Evolutionary conservation across 2,329 filamentous ascomycete species (phyloP).

Genomic region (Sphaerulina musiva): DNA sequence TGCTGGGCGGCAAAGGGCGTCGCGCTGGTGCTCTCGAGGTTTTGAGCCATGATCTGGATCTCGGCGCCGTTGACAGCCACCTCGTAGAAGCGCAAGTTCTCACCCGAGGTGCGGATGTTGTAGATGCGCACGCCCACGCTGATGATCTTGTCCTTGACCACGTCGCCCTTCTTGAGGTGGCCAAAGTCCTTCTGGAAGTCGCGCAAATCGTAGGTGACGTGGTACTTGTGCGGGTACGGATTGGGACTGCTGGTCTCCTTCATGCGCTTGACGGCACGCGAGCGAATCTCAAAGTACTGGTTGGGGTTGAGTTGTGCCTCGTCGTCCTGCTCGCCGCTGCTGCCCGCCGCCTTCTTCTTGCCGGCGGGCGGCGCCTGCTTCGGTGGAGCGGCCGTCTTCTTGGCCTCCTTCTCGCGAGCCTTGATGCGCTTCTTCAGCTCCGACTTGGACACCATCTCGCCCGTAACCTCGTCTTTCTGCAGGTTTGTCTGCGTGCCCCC

Average conservation of each 20-base stretch:
- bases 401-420: conserved; percentile 75
- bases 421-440: conserved; percentile 90
- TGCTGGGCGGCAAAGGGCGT: conserved; percentile 80
- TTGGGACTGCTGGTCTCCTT: conserved; percentile 67
- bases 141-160: conserved; percentile 66
- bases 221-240: conserved; percentile 91
- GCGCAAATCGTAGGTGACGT: conserved; percentile 73
- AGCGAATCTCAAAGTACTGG: conserved; percentile 96
- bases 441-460: conserved; percentile 61
- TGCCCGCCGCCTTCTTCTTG: conserved; percentile 48
- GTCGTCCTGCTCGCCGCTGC: conserved; percentile 53
- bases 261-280: conserved; percentile 69
- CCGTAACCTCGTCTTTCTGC: conserved; percentile 87
- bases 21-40: conserved; percentile 65
- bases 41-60: conserved; percentile 88
- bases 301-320: conserved; percentile 69
- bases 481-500: conserved; percentile 43
- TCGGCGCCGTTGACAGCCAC: conserved; percentile 67
- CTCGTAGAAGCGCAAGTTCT: conserved; percentile 90
- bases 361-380: conserved; percentile 52
- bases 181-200: conserved; percentile 74
- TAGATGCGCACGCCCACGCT: conserved; percentile 81
- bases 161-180: conserved; percentile 81
- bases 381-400: conserved; percentile 75
- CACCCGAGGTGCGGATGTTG: conserved; percentile 72